A percentile compares a stretch with the other conserved stretches of the same genome.
phyloP scores from a whole-genome alignment of 371 early-diverging fungal species.

The Mucor saturninus region DNA sequence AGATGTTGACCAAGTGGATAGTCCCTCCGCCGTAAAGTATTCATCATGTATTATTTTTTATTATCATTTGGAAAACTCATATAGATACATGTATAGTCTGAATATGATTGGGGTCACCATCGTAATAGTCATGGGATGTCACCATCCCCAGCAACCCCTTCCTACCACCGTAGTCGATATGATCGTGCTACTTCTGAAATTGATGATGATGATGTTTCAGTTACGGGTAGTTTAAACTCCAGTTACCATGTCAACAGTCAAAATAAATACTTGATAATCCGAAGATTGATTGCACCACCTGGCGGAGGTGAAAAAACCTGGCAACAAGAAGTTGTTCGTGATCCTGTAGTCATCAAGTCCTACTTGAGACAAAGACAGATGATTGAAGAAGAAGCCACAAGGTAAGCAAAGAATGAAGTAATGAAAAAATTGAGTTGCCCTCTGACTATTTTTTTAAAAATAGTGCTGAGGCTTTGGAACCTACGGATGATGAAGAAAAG shows the following conservation, averaged over 20 bases:
- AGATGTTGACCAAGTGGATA: constrained; percentile 35
- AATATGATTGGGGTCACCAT: constrained; percentile 41
- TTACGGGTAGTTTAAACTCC: constrained; percentile 62
- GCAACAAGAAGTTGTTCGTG: constrained; percentile 81
- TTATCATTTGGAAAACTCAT: not conserved
- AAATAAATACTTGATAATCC: constrained; percentile 71
- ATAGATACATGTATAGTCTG: constrained; percentile 13
- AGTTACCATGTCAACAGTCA: constrained; percentile 57
- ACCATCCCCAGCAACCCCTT: constrained; percentile 43
- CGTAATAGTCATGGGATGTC: constrained; percentile 35
- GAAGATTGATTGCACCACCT: constrained; percentile 55
- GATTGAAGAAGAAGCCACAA: constrained; percentile 74
- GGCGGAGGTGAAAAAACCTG: constrained; percentile 75
- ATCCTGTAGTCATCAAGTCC: constrained; percentile 86
- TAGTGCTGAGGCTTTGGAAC: constrained; percentile 61
- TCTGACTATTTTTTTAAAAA: not conserved
- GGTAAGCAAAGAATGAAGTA: constrained; percentile 19
- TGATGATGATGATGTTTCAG: constrained; percentile 62
- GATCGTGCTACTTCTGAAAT: constrained; percentile 47
- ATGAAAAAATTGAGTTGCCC: no score
- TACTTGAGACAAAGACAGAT: constrained; percentile 84
- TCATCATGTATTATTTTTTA: not conserved
- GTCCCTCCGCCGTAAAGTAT: constrained; percentile 41
- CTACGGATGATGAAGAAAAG: constrained; percentile 66
- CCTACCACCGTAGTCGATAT: constrained; percentile 36